Evolutionary conservation across 768 basidiomycete species (phyloP).

Genomic region (Leucocoprinus leucothites): DNA sequence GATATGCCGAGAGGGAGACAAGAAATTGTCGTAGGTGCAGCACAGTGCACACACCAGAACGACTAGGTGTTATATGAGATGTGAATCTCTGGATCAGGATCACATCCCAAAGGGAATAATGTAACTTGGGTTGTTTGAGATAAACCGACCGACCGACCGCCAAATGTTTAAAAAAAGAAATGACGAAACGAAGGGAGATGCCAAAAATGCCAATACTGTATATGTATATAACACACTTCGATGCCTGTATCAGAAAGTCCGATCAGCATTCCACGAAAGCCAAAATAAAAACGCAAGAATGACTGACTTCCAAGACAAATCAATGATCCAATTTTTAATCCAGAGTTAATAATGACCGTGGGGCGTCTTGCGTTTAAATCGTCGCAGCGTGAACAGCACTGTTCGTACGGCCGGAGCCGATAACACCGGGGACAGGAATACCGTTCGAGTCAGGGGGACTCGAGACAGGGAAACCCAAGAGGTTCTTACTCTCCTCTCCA

Average conservation of each 20-base stretch:
- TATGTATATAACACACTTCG: conserved; percentile 8
- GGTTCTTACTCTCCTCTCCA: conserved; percentile 62
- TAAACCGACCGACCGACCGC: background rate
- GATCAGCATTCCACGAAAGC: background rate
- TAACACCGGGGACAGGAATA: conserved; percentile 1
- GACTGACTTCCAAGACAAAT: conserved; percentile 11
- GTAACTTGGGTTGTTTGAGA: conserved; percentile 3
- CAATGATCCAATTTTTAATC: conserved; percentile 9
- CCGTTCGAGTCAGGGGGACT: conserved; percentile 30
- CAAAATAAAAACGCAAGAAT: too few species aligned
- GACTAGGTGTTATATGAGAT: background rate
- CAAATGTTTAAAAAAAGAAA: conserved; percentile 5
- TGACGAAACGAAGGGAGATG: background rate
- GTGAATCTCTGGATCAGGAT: background rate
- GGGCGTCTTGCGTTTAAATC: background rate
- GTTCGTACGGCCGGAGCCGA: conserved; percentile 6
- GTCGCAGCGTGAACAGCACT: background rate
- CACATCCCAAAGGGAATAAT: background rate
- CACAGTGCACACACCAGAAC: background rate
- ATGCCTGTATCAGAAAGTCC: background rate
- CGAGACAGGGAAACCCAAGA: conserved; percentile 48
- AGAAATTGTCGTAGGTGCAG: background rate
- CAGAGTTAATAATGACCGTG: background rate
- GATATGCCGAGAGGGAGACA: background rate
- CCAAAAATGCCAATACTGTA: conserved; percentile 7